Evolutionary conservation across 305 asterid genomes (phyloP).

Genomic region (Plantago coronopus): DNA sequence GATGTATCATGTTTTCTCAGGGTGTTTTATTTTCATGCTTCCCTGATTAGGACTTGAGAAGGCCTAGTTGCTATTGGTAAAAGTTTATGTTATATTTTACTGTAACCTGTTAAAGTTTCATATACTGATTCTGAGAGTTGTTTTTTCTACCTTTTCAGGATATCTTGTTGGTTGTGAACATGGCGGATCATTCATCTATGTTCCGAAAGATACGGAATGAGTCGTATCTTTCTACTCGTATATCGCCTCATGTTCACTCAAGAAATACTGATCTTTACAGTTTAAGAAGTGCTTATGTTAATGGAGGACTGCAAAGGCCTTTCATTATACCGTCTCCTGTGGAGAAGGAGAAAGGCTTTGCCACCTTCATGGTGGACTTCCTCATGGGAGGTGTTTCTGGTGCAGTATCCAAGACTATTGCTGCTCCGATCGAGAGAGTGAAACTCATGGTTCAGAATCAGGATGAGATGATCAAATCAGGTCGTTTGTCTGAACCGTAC

Average conservation of each 20-base stretch:
- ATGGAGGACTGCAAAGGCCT: slow-evolving; percentile 33
- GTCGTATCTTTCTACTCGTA: slow-evolving; percentile 34
- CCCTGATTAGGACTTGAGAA: no score
- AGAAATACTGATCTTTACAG: slow-evolving; percentile 30
- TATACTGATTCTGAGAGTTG: background rate
- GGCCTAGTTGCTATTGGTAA: no score
- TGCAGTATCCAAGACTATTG: slow-evolving; percentile 56
- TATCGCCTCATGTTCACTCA: slow-evolving; percentile 36
- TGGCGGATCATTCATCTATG: slow-evolving; percentile 43
- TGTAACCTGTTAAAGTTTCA: no score
- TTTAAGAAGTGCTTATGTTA: slow-evolving; percentile 33
- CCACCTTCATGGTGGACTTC: slow-evolving; percentile 47
- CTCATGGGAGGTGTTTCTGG: slow-evolving; percentile 74
- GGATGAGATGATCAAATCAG: slow-evolving; percentile 59
- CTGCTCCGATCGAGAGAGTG: slow-evolving; percentile 68
- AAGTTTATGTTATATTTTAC: no score
- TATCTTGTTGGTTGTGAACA: slow-evolving; percentile 27
- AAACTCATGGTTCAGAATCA: slow-evolving; percentile 61
- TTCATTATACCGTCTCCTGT: slow-evolving; percentile 41
- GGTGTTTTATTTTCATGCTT: no score
- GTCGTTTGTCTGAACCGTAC: slow-evolving; percentile 60
- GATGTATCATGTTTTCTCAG: no score
- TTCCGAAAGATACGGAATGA: slow-evolving; percentile 42
- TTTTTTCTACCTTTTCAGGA: slow-evolving; percentile 26
- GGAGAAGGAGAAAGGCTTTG: slow-evolving; percentile 39